Conservation (phyloP, 805 yeast genomes). For the Phaffomyces antillensis region DNA sequence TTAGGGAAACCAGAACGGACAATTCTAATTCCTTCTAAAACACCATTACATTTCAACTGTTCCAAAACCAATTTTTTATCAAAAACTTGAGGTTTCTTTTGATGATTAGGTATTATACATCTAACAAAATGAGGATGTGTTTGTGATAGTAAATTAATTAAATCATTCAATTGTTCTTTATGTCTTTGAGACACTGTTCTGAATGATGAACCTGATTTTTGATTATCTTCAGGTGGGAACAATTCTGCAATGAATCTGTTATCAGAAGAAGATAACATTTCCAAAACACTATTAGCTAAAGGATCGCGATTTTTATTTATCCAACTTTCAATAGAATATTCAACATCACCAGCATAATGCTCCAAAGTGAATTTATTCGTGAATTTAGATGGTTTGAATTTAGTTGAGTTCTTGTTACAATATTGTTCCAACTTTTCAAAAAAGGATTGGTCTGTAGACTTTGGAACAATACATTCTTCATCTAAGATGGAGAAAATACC, state of each 20-base stretch:
- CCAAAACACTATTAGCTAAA: slow-evolving; percentile 64
- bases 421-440: slow-evolving; percentile 67
- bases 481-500: slow-evolving; percentile 83
- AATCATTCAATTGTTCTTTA: slow-evolving; percentile 67
- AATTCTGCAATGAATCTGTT: slow-evolving; percentile 50
- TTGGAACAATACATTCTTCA: slow-evolving; percentile 94
- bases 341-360: slow-evolving; percentile 97
- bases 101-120: slow-evolving; percentile 85
- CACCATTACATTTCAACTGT: slow-evolving; percentile 95
- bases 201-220: slow-evolving; percentile 33
- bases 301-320: slow-evolving; percentile 93
- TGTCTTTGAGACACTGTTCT: slow-evolving; percentile 86
- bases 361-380: slow-evolving; percentile 74
- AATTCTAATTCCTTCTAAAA: slow-evolving; percentile 92
- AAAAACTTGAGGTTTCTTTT: slow-evolving; percentile 62
- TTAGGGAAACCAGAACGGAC: slow-evolving; percentile 98
- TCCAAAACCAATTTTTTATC: slow-evolving; percentile 74
- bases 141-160: slow-evolving; percentile 64
- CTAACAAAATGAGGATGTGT: slow-evolving; percentile 97
- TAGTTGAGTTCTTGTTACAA: slow-evolving; percentile 47
- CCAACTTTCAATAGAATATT: slow-evolving; percentile 90
- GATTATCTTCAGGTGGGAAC: slow-evolving; percentile 35
- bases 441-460: slow-evolving; percentile 76
- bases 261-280: slow-evolving; percentile 49
- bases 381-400: slow-evolving; percentile 68